phyloP scores from a whole-genome alignment of 2,329 filamentous ascomycete genomes.

The Venturia oleaginea region DNA sequence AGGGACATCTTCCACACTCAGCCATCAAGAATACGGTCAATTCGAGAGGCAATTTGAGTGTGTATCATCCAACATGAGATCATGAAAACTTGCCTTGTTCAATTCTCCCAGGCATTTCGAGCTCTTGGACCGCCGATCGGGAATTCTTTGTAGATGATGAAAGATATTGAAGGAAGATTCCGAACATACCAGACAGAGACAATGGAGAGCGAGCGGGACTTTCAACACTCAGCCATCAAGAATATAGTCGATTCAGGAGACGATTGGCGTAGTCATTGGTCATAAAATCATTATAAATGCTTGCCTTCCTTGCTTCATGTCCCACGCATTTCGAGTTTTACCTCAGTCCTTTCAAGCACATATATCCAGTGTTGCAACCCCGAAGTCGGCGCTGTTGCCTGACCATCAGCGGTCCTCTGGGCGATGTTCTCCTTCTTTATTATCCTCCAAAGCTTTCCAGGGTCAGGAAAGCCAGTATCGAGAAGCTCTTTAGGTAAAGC shows the following conservation, averaged over 20 bases:
- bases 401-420: neutral
- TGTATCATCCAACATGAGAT: neutral
- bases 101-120: neutral
- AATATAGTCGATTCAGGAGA: neutral
- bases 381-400: neutral
- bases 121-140: neutral
- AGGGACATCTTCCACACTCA: neutral
- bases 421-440: slow-evolving; percentile 1
- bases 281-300: neutral
- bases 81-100: neutral
- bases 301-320: neutral
- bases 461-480: slow-evolving; percentile 4
- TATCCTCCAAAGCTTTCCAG: slow-evolving; percentile 4
- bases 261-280: neutral
- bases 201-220: neutral
- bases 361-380: slow-evolving; percentile 4
- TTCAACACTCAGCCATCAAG: slow-evolving; percentile 4
- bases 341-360: slow-evolving; percentile 6
- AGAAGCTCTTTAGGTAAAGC: neutral
- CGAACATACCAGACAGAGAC: neutral
- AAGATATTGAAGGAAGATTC: neutral
- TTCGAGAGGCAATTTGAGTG: neutral
- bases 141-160: neutral
- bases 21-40: slow-evolving; percentile 1
- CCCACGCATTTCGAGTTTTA: neutral